Evolutionary conservation across 306 rosid genomes (phyloP).

Genomic region (Glycyrrhiza uralensis): DNA sequence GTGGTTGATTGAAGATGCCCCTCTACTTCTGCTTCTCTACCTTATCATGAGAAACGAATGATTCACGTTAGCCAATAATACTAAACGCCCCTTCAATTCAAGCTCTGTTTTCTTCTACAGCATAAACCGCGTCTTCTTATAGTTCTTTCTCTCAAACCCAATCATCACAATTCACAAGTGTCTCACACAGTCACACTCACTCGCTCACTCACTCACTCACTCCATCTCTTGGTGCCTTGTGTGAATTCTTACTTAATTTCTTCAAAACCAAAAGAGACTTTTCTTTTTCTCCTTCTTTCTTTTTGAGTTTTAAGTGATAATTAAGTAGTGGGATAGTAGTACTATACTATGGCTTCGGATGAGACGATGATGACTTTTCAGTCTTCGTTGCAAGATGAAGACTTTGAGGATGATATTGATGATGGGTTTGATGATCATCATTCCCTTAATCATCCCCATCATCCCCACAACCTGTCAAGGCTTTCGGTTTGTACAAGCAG

Average conservation of each 20-base stretch:
- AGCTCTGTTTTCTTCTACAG: no score
- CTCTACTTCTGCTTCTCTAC: not conserved
- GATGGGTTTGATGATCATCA: slow-evolving; percentile 24
- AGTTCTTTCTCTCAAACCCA: no score
- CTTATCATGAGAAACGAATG: slow-evolving; percentile 44
- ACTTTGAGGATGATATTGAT: slow-evolving; percentile 36
- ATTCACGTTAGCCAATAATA: slow-evolving; percentile 30
- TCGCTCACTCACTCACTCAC: no score
- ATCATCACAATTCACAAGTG: no score
- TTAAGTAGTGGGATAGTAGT: not conserved
- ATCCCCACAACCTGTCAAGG: slow-evolving; percentile 52
- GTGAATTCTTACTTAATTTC: not conserved
- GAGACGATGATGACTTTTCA: slow-evolving; percentile 43
- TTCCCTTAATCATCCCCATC: not conserved
- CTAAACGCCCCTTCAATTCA: no score
- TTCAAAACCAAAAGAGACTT: not conserved
- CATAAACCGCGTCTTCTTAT: no score
- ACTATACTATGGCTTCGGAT: slow-evolving; percentile 45
- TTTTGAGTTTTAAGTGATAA: not conserved
- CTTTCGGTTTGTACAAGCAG: slow-evolving; percentile 61
- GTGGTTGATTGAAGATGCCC: slow-evolving; percentile 19
- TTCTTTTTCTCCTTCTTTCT: not conserved
- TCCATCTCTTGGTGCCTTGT: no score
- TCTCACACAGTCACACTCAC: no score
- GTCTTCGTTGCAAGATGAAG: slow-evolving; percentile 47